phyloP scores from a whole-genome alignment of 306 rosid species.

The Gynostemma pentaphyllum region DNA sequence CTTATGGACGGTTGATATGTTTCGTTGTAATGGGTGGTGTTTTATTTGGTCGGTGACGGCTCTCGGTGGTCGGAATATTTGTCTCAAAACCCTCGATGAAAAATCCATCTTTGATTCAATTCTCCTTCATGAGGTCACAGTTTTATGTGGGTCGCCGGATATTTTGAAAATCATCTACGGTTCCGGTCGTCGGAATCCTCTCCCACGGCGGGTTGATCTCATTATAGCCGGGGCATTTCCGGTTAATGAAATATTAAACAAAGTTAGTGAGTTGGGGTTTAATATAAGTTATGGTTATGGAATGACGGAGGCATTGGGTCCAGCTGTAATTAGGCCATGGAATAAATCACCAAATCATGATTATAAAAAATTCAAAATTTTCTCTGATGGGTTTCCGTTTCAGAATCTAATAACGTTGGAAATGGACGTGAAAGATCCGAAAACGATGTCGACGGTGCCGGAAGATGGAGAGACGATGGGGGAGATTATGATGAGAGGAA shows the following conservation, averaged over 20 bases:
- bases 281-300: constrained; percentile 68
- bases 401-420: constrained; percentile 25
- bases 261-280: constrained; percentile 47
- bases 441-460: constrained; percentile 41
- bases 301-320: constrained; percentile 82
- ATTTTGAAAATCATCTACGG: constrained; percentile 45
- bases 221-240: constrained; percentile 69
- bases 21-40: constrained; percentile 92
- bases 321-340: constrained; percentile 43
- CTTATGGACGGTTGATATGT: constrained; percentile 94
- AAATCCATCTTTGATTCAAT: constrained; percentile 39
- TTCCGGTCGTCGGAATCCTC: background rate
- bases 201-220: constrained; percentile 34
- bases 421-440: constrained; percentile 60
- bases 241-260: constrained; percentile 23
- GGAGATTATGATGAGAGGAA: constrained; percentile 63
- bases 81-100: constrained; percentile 33
- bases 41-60: constrained; percentile 63
- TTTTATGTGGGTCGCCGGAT: constrained; percentile 58
- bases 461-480: constrained; percentile 63
- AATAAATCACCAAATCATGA: constrained; percentile 9
- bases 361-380: too few species aligned
- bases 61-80: constrained; percentile 72
- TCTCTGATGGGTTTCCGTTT: too few species aligned
- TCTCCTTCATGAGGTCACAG: constrained; percentile 40